Evolutionary conservation across 2,329 filamentous ascomycete genomes (phyloP).

Genomic region (Leptosphaerulina australis): DNA sequence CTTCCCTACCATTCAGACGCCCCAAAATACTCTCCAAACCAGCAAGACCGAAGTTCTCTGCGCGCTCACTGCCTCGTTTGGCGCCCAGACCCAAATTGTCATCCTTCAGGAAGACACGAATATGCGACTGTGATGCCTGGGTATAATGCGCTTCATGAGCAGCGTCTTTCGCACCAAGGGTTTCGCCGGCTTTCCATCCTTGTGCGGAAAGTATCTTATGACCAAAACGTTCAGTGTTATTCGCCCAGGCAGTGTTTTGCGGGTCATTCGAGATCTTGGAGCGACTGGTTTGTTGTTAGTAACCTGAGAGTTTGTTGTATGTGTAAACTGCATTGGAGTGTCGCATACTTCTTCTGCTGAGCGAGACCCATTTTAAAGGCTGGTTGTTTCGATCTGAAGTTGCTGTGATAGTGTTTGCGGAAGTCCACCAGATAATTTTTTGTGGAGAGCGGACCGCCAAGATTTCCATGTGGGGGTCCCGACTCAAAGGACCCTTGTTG

Average conservation of each 20-base stretch:
- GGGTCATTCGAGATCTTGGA: constrained; percentile 86
- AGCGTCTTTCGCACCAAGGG: constrained; percentile 78
- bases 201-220: constrained; percentile 87
- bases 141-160: constrained; percentile 78
- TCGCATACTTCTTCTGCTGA: constrained; percentile 67
- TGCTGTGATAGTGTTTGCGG: constrained; percentile 18
- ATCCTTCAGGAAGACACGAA: constrained; percentile 84
- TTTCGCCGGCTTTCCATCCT: constrained; percentile 87
- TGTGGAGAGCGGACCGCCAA: constrained; percentile 30
- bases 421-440: constrained; percentile 30
- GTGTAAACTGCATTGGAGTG: constrained; percentile 10
- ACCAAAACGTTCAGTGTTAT: constrained; percentile 81
- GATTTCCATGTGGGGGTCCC: constrained; percentile 6
- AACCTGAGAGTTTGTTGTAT: neutral
- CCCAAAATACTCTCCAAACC: constrained; percentile 86
- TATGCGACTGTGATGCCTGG: constrained; percentile 80
- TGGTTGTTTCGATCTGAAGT: constrained; percentile 8
- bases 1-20: constrained; percentile 85
- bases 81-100: constrained; percentile 91
- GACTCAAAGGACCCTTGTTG: constrained; percentile 4
- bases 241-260: constrained; percentile 93
- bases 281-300: constrained; percentile 51
- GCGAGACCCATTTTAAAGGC: constrained; percentile 67
- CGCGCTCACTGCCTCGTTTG: constrained; percentile 69
- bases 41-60: constrained; percentile 81